phyloP scores from a whole-genome alignment of 2,329 filamentous ascomycete species.

The Huntiella savannae region DNA sequence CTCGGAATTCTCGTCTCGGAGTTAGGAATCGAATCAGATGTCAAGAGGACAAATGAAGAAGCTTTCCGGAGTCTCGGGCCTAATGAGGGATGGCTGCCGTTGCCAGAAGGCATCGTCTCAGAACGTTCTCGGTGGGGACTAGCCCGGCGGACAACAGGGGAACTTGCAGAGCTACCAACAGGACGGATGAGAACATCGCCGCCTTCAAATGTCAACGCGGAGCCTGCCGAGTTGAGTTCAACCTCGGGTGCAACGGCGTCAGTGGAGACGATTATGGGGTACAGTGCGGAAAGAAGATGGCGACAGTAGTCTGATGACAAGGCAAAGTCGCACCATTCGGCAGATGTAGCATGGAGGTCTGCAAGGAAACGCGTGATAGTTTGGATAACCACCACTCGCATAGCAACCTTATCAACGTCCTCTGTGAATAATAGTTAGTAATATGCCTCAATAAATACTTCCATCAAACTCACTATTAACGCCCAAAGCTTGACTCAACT shows the following conservation, averaged over 20 bases:
- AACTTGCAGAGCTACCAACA: slow-evolving; percentile 38
- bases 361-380: slow-evolving; percentile 62
- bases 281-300: slow-evolving; percentile 59
- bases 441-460: neutral
- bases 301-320: slow-evolving; percentile 64
- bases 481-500: slow-evolving; percentile 40
- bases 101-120: slow-evolving; percentile 23
- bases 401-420: slow-evolving; percentile 13
- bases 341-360: slow-evolving; percentile 58
- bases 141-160: slow-evolving; percentile 45
- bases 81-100: neutral
- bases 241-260: slow-evolving; percentile 68
- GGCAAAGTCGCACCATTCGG: slow-evolving; percentile 66
- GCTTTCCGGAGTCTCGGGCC: slow-evolving; percentile 49
- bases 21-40: slow-evolving; percentile 41
- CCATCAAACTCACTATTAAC: slow-evolving; percentile 27
- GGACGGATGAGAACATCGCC: slow-evolving; percentile 70
- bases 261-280: slow-evolving; percentile 72
- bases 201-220: slow-evolving; percentile 66
- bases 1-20: slow-evolving; percentile 15
- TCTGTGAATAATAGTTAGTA: slow-evolving; percentile 1
- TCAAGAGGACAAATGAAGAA: slow-evolving; percentile 82
- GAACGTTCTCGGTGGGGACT: slow-evolving; percentile 29
- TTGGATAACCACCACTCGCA: slow-evolving; percentile 47
- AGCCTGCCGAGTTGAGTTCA: slow-evolving; percentile 70